These are phyloP conservation scores for Prunus armeniaca DNA, from an alignment of 306 rosid genomes.

Conservation along the genomic window DNA sequence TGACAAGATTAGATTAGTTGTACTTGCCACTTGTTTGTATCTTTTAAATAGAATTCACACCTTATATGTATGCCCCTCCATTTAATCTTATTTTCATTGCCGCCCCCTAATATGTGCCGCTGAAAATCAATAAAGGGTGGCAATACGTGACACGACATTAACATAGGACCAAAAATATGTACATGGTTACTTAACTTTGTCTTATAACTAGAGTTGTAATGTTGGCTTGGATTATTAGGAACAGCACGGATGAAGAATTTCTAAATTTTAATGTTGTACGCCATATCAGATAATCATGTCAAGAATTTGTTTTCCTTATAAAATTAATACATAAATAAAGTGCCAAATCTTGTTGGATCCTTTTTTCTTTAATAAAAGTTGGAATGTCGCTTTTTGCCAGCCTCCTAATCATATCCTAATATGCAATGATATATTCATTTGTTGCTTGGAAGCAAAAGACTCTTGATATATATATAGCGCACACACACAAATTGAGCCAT, in stretches of 20 bases:
- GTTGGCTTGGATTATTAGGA: too few relatives aligned
- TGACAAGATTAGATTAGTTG: background rate
- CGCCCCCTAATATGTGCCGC: background rate
- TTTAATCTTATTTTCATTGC: too few relatives aligned
- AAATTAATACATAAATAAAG: too few relatives aligned
- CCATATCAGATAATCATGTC: too few relatives aligned
- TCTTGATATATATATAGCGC: background rate
- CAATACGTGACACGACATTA: too few relatives aligned
- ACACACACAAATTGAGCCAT: background rate
- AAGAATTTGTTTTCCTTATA: too few relatives aligned
- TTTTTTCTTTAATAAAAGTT: background rate
- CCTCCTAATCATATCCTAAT: background rate
- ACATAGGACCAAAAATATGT: too few relatives aligned
- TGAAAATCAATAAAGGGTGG: too few relatives aligned
- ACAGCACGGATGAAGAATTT: too few relatives aligned
- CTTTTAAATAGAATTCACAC: background rate
- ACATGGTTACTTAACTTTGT: background rate
- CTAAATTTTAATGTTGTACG: too few relatives aligned
- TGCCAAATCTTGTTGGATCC: background rate
- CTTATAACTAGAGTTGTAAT: too few relatives aligned
- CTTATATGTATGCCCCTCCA: background rate
- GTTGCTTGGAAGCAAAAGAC: conserved; percentile 38
- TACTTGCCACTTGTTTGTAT: background rate
- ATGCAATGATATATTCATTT: background rate
- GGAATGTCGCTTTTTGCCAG: conserved; percentile 8